Conservation (phyloP, 768 basidiomycete species). For the Naganishia randhawae region DNA sequence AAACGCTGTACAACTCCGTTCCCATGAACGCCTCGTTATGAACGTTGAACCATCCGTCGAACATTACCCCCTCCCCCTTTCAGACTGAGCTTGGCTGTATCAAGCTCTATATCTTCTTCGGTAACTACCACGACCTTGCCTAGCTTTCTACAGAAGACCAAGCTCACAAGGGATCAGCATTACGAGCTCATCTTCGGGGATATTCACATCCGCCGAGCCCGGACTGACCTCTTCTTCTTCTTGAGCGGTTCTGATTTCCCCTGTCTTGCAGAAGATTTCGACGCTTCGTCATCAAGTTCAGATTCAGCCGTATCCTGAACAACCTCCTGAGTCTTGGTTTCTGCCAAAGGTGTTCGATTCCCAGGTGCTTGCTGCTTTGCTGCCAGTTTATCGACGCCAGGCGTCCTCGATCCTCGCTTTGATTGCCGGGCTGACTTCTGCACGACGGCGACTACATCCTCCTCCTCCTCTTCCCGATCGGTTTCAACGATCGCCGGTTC, state of each 20-base stretch:
- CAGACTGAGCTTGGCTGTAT: conserved; percentile 11
- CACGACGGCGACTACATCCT: background rate
- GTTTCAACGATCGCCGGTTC: background rate
- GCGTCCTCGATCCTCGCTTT: background rate
- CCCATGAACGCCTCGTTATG: background rate
- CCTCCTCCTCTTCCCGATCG: conserved; percentile 1
- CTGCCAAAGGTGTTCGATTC: background rate
- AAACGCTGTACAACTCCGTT: background rate
- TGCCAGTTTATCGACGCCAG: background rate
- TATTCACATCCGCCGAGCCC: too few relatives aligned
- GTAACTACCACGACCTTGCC: conserved; percentile 22
- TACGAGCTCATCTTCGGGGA: too few relatives aligned
- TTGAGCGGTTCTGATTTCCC: conserved; percentile 14
- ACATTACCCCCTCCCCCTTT: conserved; percentile 5
- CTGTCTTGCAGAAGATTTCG: background rate
- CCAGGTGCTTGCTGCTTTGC: background rate
- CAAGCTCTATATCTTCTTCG: conserved; percentile 23
- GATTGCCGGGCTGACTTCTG: background rate
- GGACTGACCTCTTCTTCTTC: conserved; percentile 28
- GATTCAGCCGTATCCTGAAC: background rate
- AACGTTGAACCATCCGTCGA: conserved; percentile 12
- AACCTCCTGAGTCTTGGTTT: background rate
- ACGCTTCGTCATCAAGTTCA: background rate
- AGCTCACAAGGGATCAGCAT: background rate
- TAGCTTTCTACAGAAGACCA: conserved; percentile 12